Base-by-base conservation (phyloP, 2,329 filamentous ascomycete genomes). In the Dactylellina leptospora region DNA sequence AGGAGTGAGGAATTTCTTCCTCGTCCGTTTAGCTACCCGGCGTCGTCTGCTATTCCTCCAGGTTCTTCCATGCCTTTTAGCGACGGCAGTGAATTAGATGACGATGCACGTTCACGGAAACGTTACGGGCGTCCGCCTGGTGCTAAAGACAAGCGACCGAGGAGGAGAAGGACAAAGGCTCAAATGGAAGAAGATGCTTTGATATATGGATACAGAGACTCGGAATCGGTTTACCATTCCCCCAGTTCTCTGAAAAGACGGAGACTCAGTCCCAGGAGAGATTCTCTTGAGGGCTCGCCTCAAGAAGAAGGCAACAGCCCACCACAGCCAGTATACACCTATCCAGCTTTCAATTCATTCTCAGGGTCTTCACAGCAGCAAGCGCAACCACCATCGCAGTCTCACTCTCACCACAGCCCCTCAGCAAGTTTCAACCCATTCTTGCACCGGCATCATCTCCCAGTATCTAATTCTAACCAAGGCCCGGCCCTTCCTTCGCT, bases 151-250 rank as follows among this genome's bases (percentile, higher is more conserved):
- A 73, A 73, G 47, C 60, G 69, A 11, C 69, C 69, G 9, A 42
- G 69, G 9, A 60, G 69, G n/a, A 60, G 69, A 25, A 40, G 69
- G 38, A 73, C 69, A 54, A 73, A 73, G 20, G 69, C 69, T 22
- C 69, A 73, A 11, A 73, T 73, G 69, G 69, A 73, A 47, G 69
- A 73, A 20, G 69, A 73, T 53, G 69, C 69, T 18, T 50, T 73
- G 22, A 66, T 73, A 0, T 73, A 73, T 18, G 69, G 69, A 13
- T 72, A 72, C 23, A 59, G 68, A 23, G 68, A 72, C 13, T 59
- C 68, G 16, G 68, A 72, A 55, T 72, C 68, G 10, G 68, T 72
- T 1, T 72, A 72, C 27, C 68, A 72, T 16, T 72, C 68, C 16
- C 68, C 68, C 22, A 72, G 50, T 55, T 72, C 68, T 25, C 51